These are phyloP conservation scores for Citrus medica DNA, from an alignment of 345 rosid species.

Conservation along the genomic window DNA sequence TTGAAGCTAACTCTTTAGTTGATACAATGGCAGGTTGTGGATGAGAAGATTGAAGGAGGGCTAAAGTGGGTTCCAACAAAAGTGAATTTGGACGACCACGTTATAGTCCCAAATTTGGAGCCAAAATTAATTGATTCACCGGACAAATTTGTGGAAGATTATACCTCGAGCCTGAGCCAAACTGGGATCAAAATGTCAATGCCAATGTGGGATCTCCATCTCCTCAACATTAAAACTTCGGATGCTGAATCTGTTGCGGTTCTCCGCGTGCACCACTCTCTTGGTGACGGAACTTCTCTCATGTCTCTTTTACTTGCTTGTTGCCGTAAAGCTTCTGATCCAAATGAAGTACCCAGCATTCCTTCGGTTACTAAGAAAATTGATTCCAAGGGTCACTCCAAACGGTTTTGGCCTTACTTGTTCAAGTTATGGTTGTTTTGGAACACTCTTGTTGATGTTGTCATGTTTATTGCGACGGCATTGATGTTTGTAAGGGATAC, in stretches of 20 bases:
- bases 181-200: slow-evolving; percentile 22
- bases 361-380: neutral
- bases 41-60: slow-evolving; percentile 15
- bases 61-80: slow-evolving; percentile 34
- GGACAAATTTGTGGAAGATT: slow-evolving; percentile 33
- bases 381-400: neutral
- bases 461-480: slow-evolving; percentile 22
- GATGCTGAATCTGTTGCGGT: slow-evolving; percentile 29
- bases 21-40: slow-evolving; percentile 16
- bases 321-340: slow-evolving; percentile 20
- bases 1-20: too few relatives aligned
- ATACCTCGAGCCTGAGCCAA: slow-evolving; percentile 14
- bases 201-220: slow-evolving; percentile 45
- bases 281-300: slow-evolving; percentile 36
- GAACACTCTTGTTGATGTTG: slow-evolving; percentile 27
- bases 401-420: neutral
- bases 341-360: slow-evolving; percentile 17
- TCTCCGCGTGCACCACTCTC: slow-evolving; percentile 41
- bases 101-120: slow-evolving; percentile 19
- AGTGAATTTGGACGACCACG: slow-evolving; percentile 32
- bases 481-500: slow-evolving; percentile 24
- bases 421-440: slow-evolving; percentile 8
- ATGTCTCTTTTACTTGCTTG: slow-evolving; percentile 38
- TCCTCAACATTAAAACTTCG: slow-evolving; percentile 29
- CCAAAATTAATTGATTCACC: neutral